These are phyloP conservation scores for Phlebopus sp. DNA, from an alignment of 1,284 basidiomycete genomes.

Conservation along the genomic window DNA sequence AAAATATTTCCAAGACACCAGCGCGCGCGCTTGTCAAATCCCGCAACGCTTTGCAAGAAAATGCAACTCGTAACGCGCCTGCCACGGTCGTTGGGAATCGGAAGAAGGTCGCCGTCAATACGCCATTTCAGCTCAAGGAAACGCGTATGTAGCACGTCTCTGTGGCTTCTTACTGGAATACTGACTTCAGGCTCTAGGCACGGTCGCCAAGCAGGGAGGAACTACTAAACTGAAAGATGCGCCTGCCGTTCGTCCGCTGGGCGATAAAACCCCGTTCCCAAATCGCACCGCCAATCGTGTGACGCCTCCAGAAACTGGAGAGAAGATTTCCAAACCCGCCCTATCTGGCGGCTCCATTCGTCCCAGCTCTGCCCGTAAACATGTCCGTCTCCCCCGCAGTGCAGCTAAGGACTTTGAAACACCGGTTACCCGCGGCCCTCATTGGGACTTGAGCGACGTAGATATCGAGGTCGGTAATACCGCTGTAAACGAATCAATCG, in stretches of 20 bases:
- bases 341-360: slow-evolving; percentile 38
- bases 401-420: slow-evolving; percentile 55
- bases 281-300: slow-evolving; percentile 46
- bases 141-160: slow-evolving; percentile 27
- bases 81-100: slow-evolving; percentile 45
- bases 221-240: slow-evolving; percentile 28
- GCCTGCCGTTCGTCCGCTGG: slow-evolving; percentile 44
- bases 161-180: neutral
- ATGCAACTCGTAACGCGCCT: slow-evolving; percentile 40
- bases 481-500: slow-evolving; percentile 34
- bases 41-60: slow-evolving; percentile 49
- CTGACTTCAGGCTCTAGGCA: slow-evolving; percentile 22
- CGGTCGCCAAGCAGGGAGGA: slow-evolving; percentile 23
- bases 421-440: slow-evolving; percentile 60
- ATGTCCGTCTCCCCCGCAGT: slow-evolving; percentile 44
- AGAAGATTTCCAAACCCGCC: slow-evolving; percentile 34
- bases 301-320: slow-evolving; percentile 18
- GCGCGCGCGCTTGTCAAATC: slow-evolving; percentile 40
- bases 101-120: slow-evolving; percentile 37
- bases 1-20: slow-evolving; percentile 41
- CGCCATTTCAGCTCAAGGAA: slow-evolving; percentile 36
- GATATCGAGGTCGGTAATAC: slow-evolving; percentile 42
- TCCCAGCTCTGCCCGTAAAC: slow-evolving; percentile 63
- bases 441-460: slow-evolving; percentile 72
- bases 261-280: slow-evolving; percentile 52